phyloP scores from a whole-genome alignment of 306 rosid species.

The Rosa chinensis region DNA sequence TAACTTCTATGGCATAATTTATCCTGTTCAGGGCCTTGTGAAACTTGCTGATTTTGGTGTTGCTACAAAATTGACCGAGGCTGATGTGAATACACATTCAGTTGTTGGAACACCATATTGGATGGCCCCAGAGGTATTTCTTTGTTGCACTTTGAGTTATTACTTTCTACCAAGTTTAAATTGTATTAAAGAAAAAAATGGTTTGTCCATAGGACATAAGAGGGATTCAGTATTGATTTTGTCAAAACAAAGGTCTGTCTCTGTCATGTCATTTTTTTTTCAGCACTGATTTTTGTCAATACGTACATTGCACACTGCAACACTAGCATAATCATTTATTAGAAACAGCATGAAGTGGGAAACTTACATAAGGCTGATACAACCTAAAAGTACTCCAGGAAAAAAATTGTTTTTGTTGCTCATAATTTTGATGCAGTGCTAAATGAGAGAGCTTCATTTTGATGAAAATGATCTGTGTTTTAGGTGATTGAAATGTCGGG shows the following conservation, averaged over 20 bases:
- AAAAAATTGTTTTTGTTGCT: not conserved
- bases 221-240: not conserved
- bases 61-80: constrained; percentile 95
- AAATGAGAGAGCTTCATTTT: constrained; percentile 3
- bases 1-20: not conserved
- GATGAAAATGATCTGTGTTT: constrained; percentile 35
- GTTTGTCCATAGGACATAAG: not conserved
- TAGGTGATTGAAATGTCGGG: constrained; percentile 99
- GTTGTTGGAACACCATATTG: constrained; percentile 99
- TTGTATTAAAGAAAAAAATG: not conserved
- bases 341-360: not conserved
- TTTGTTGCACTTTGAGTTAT: not conserved
- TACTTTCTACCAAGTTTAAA: not conserved
- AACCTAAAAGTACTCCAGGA: not conserved
- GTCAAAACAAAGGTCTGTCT: not conserved
- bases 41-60: constrained; percentile 99
- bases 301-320: not conserved
- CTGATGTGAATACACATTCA: constrained; percentile 98
- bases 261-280: not conserved
- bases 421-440: not conserved
- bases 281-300: not conserved
- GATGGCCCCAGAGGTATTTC: constrained; percentile 99
- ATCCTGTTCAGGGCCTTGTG: constrained; percentile 84
- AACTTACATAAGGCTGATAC: not conserved
- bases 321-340: constrained; percentile 2